phyloP scores from a whole-genome alignment of 441 rosid species.

The Flueggea neowawraea region DNA sequence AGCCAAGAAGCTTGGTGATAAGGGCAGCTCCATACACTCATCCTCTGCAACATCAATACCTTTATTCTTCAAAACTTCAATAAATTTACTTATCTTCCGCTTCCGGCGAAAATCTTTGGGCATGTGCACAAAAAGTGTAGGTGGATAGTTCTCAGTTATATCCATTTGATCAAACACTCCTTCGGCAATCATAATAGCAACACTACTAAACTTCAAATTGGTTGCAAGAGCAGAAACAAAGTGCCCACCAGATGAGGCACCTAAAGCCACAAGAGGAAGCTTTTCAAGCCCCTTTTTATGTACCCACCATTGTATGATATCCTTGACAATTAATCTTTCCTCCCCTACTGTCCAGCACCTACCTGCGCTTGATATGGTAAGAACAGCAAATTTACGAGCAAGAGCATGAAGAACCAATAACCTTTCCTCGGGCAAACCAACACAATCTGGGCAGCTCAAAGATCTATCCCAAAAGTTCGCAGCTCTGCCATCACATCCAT shows the following conservation, averaged over 20 bases:
- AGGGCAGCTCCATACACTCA: constrained; percentile 64
- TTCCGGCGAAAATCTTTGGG: constrained; percentile 68
- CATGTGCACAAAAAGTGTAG: constrained; percentile 92
- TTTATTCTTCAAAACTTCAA: constrained; percentile 47
- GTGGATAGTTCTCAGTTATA: constrained; percentile 52
- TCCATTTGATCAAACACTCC: constrained; percentile 65
- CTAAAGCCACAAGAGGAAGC: constrained; percentile 85
- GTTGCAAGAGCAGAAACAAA: constrained; percentile 78
- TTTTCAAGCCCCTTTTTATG: constrained; percentile 43
- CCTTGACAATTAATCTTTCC: constrained; percentile 49
- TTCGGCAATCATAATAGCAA: constrained; percentile 83
- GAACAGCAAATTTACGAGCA: constrained; percentile 50
- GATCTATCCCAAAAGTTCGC: constrained; percentile 83
- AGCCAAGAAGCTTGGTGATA: constrained; percentile 45
- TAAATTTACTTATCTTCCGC: constrained; percentile 56
- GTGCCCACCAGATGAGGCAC: constrained; percentile 96
- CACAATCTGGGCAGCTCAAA: constrained; percentile 51
- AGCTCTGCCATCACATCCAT: constrained; percentile 86
- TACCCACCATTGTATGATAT: constrained; percentile 58
- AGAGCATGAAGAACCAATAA: constrained; percentile 60
- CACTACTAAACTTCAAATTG: constrained; percentile 55
- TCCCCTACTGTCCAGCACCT: constrained; percentile 71
- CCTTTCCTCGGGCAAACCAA: constrained; percentile 89
- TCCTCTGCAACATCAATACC: constrained; percentile 75
- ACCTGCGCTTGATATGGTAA: constrained; percentile 64